A percentile compares a stretch with the other conserved stretches of the same genome.
phyloP scores from a whole-genome alignment of 129 eudicot genomes.

The Scalesia atractyloides region DNA sequence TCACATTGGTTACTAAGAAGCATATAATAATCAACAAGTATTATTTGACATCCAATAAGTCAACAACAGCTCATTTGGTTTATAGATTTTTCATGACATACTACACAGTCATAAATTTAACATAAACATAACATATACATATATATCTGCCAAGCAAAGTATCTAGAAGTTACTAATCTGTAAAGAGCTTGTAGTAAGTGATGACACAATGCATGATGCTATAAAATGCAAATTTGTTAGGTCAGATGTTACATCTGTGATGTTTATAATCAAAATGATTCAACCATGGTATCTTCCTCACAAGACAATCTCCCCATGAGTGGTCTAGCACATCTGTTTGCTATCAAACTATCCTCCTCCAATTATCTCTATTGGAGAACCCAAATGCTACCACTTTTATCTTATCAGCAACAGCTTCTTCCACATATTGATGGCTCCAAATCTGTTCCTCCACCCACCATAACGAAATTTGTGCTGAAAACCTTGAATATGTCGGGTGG shows the following conservation, averaged over 20 bases:
- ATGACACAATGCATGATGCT: neutral
- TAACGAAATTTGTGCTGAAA: too few species aligned
- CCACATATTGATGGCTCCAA: too few species aligned
- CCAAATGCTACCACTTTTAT: too few species aligned
- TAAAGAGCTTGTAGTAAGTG: neutral
- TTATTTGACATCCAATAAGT: slow-evolving; percentile 8
- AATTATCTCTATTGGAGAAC: too few species aligned
- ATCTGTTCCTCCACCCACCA: too few species aligned
- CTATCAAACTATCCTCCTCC: too few species aligned
- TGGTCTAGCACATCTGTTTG: too few species aligned
- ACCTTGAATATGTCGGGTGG: too few species aligned
- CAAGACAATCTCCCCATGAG: too few species aligned
- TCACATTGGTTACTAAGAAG: neutral
- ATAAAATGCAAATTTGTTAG: neutral
- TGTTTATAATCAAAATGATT: neutral
- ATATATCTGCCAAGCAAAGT: neutral
- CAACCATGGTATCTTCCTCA: neutral
- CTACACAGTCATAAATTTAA: neutral
- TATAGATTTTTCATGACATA: slow-evolving; percentile 8
- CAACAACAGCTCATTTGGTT: slow-evolving; percentile 2
- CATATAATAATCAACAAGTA: neutral
- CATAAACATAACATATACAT: slow-evolving; percentile 15
- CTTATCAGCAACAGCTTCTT: too few species aligned
- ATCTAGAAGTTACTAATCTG: neutral
- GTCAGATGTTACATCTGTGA: neutral